Conservation (phyloP, 192 early-diverging fungal species). For the Rhizophagus sp. region DNA sequence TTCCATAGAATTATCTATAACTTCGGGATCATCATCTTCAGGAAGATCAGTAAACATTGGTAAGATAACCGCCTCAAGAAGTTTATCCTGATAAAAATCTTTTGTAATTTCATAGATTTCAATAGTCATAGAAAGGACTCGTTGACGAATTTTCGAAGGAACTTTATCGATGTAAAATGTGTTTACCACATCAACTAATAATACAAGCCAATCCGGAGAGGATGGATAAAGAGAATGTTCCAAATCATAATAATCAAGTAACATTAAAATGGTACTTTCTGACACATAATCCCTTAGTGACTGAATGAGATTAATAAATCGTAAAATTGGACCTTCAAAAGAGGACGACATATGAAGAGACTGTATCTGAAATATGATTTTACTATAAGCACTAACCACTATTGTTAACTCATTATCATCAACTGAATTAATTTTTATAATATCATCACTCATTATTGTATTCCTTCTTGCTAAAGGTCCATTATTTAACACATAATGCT, state of each 20-base stretch:
- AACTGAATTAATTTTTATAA: background rate
- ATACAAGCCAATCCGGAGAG: conserved; percentile 52
- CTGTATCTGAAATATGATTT: conserved; percentile 36
- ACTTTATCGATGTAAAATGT: conserved; percentile 44
- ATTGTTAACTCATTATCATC: conserved; percentile 4
- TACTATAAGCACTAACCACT: conserved; percentile 36
- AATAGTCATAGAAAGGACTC: conserved; percentile 43
- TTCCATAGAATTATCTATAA: conserved; percentile 38
- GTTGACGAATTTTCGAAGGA: conserved; percentile 36
- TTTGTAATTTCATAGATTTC: conserved; percentile 52
- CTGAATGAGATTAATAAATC: conserved; percentile 51
- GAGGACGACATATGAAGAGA: conserved; percentile 28
- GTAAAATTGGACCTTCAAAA: conserved; percentile 42
- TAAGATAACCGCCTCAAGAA: conserved; percentile 45
- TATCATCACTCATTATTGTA: background rate
- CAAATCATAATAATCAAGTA: conserved; percentile 52
- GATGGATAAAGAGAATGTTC: conserved; percentile 58
- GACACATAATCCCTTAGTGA: conserved; percentile 43
- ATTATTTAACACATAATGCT: conserved; percentile 16
- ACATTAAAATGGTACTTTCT: conserved; percentile 42
- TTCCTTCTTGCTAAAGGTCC: background rate
- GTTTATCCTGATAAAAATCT: conserved; percentile 52
- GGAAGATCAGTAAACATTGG: conserved; percentile 44
- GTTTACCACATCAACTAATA: conserved; percentile 44
- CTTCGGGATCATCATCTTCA: conserved; percentile 38